Evolutionary conservation across 2,329 filamentous ascomycete species (phyloP), one percentile per base, ranked within the genome.

Genomic region (Aspergillus persii): DNA sequence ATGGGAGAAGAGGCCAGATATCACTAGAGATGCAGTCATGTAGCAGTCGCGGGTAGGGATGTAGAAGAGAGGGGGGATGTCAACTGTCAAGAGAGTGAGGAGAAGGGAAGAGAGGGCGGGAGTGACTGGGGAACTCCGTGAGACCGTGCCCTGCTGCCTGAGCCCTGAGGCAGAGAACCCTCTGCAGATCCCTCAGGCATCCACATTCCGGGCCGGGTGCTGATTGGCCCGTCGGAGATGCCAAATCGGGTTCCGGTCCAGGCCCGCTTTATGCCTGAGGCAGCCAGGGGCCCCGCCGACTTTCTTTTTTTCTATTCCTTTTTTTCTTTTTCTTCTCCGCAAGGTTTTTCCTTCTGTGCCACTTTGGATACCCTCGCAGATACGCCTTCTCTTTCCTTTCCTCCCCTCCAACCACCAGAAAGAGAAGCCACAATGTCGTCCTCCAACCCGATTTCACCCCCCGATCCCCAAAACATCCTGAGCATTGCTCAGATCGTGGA

Each of bases 401-500:
- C 31, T 36, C 46, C 18, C 50, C 12, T 7, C 50, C 5, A 48
- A 11, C 39, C 23, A n/a, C 36, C 39, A 26, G 30, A 5, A n/a
- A 26, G 33, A 48, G n/a, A 36, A 9, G 8, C 33, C 47, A 33
- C 27, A 27, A 57, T 57, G 55, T 55, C 56, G 50, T 51, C 41
- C 27, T 30, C 30, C 8, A 30, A 7, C 6, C 27, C 58, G 8
- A 51, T 50, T 18, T 41, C 36, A n/a, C 53, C 58, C 29, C 50
- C 67, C 6, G 54, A 66, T n/a, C 60, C 68, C 27, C 63, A 66
- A 39, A 72, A 76, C 56, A 69, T 74, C 48, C 59, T 66, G 26
- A 66, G 64, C 8, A 62, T 76, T 56, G 69, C 72, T n/a, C 71
- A 74, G 67, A 80, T 81, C 52, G 82, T 84, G 33, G 80, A 72